Evolutionary conservation across 2,329 filamentous ascomycete genomes (phyloP).

Genomic region (Penicillium sumatraense): DNA sequence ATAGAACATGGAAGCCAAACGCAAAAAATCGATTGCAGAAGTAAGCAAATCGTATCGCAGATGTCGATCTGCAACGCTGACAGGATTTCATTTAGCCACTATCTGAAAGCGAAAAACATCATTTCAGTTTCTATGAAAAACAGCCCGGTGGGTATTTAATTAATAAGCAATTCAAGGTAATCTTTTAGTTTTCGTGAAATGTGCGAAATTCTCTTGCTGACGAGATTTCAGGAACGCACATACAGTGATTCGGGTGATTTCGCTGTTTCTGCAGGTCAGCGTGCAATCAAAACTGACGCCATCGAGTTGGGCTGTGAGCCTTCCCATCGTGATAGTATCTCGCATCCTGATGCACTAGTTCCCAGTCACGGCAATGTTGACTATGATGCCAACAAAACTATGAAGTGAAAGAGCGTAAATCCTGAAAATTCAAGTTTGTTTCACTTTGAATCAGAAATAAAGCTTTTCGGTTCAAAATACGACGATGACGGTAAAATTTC

Average conservation of each 20-base stretch:
- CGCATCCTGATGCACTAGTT: background rate
- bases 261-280: background rate
- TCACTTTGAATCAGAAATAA: background rate
- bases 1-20: background rate
- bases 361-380: background rate
- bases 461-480: background rate
- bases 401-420: background rate
- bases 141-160: background rate
- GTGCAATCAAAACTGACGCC: background rate
- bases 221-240: background rate
- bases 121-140: background rate
- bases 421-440: background rate
- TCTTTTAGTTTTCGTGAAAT: background rate
- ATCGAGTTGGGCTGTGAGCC: background rate
- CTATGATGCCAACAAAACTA: background rate
- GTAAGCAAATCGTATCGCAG: background rate
- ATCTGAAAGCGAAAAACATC: background rate
- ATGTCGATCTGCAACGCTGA: background rate
- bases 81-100: background rate
- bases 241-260: background rate
- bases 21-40: background rate
- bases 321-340: background rate
- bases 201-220: background rate
- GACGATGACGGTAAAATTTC: background rate
- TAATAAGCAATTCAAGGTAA: background rate